Evolutionary conservation across 768 basidiomycete genomes (phyloP).

Genomic region (Boletus pseudopeckii): DNA sequence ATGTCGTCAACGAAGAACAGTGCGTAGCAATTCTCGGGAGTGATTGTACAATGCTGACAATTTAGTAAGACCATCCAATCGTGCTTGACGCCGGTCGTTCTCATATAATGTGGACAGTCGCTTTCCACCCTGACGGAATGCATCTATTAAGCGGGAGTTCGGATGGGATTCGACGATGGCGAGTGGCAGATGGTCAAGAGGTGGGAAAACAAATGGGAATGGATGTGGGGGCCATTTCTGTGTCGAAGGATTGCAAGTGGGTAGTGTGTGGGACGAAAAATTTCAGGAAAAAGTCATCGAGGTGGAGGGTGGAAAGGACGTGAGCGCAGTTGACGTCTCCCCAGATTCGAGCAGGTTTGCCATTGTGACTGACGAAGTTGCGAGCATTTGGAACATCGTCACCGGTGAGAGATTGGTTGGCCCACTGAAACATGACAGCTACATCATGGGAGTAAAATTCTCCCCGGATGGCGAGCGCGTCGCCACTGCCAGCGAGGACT

Average conservation of each 20-base stretch:
- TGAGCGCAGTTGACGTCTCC: neutral
- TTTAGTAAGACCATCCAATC: neutral
- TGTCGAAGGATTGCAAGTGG: neutral
- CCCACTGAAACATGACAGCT: neutral
- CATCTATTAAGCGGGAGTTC: neutral
- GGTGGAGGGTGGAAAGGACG: neutral
- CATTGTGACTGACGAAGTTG: neutral
- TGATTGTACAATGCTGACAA: neutral
- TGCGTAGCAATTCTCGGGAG: too few species aligned
- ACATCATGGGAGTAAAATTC: neutral
- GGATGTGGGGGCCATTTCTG: neutral
- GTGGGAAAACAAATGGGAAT: neutral
- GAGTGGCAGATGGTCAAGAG: neutral
- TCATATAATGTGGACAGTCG: neutral
- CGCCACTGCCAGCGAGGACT: neutral
- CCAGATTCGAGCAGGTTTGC: neutral
- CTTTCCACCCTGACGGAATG: neutral
- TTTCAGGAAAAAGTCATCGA: neutral
- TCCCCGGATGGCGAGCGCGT: neutral
- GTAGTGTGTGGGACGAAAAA: neutral
- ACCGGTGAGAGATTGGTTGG: neutral
- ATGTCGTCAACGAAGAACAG: too few species aligned
- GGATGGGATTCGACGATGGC: neutral
- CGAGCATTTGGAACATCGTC: neutral
- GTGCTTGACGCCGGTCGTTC: too few species aligned